These are phyloP conservation scores for Crinitomyces ghanaensis DNA, from an alignment of 805 yeast genomes.

Conservation along the genomic window DNA sequence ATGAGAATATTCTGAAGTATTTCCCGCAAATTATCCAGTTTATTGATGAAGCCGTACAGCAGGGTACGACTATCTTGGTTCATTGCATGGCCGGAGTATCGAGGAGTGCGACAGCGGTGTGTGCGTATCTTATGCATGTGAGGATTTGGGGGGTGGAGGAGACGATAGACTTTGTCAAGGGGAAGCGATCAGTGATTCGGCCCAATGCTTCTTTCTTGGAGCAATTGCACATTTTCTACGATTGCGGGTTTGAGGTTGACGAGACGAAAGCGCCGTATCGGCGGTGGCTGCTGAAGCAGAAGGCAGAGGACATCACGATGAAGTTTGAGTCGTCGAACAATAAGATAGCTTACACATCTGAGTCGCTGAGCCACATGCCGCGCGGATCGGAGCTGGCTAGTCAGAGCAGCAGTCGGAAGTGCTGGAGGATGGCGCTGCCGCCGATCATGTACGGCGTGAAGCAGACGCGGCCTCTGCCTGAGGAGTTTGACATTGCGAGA, in stretches of 20 bases:
- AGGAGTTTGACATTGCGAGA: too few relatives aligned
- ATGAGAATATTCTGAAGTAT: constrained; percentile 50
- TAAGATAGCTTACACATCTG: too few relatives aligned
- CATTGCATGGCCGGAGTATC: constrained; percentile 82
- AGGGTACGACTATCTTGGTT: constrained; percentile 27
- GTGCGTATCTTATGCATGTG: constrained; percentile 82
- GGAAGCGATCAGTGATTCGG: constrained; percentile 36
- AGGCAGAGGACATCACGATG: constrained; percentile 17
- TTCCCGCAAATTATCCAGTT: constrained; percentile 54
- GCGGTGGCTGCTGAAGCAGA: constrained; percentile 27
- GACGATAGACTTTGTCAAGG: constrained; percentile 66
- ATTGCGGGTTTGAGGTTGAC: constrained; percentile 26
- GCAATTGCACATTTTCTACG: constrained; percentile 57
- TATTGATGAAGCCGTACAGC: constrained; percentile 43
- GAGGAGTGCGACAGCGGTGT: constrained; percentile 73
- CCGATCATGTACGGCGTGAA: too few relatives aligned
- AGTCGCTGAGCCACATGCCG: too few relatives aligned
- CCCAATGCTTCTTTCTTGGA: constrained; percentile 68
- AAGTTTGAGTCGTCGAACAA: too few relatives aligned
- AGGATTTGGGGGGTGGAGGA: constrained; percentile 45
- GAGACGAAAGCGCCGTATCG: constrained; percentile 27
- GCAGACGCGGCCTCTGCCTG: too few relatives aligned
- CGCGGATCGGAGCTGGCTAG: too few relatives aligned
- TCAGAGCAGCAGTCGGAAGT: too few relatives aligned
- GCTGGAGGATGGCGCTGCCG: too few relatives aligned